Evolutionary conservation across 164 flowering plant species (phyloP).

Genomic region (Hamamelis virginiana): DNA sequence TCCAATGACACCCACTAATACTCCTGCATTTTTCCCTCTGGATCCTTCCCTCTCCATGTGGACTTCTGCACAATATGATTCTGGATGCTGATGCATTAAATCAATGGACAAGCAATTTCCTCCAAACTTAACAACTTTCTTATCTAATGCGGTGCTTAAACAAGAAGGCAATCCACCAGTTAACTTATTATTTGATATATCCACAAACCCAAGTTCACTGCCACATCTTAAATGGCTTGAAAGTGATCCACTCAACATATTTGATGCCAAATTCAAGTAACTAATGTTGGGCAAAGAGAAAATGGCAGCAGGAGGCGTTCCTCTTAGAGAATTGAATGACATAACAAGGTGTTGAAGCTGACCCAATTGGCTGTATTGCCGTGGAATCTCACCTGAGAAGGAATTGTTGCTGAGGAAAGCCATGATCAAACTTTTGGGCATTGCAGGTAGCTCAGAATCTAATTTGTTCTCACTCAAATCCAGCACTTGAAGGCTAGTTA

Average conservation of each 20-base stretch:
- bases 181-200: slow-evolving; percentile 66
- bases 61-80: slow-evolving; percentile 43
- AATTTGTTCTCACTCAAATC: slow-evolving; percentile 68
- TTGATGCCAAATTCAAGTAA: slow-evolving; percentile 68
- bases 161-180: slow-evolving; percentile 66
- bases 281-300: slow-evolving; percentile 72
- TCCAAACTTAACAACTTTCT: slow-evolving; percentile 40
- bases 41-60: slow-evolving; percentile 17
- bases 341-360: slow-evolving; percentile 73
- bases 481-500: slow-evolving; percentile 46
- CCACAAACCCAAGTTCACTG: slow-evolving; percentile 55
- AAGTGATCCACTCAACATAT: slow-evolving; percentile 62
- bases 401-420: slow-evolving; percentile 62
- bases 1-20: slow-evolving; percentile 43
- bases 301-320: slow-evolving; percentile 48
- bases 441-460: slow-evolving; percentile 43
- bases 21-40: slow-evolving; percentile 20
- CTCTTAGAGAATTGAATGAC: slow-evolving; percentile 60
- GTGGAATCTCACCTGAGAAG: slow-evolving; percentile 57
- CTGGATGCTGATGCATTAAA: slow-evolving; percentile 45
- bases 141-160: slow-evolving; percentile 36
- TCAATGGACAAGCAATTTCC: slow-evolving; percentile 69
- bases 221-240: slow-evolving; percentile 49
- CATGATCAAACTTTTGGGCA: slow-evolving; percentile 59
- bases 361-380: slow-evolving; percentile 41